Evolutionary conservation across 257 asterid species (phyloP).

Genomic region (Echites panduratus): DNA sequence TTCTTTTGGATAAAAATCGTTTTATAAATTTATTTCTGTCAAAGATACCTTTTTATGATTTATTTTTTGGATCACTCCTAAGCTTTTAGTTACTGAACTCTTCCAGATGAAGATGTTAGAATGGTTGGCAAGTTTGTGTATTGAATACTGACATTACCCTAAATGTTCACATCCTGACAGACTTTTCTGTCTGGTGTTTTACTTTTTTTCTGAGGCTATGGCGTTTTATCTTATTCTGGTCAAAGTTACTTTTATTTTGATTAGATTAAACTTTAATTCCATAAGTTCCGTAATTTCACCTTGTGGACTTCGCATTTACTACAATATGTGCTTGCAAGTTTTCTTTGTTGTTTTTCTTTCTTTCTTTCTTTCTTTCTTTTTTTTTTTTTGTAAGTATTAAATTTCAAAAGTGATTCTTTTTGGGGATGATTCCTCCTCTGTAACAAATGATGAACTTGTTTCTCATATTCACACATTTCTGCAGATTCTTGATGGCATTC

Average conservation of each 20-base stretch:
- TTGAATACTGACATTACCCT: background rate
- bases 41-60: background rate
- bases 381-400: background rate
- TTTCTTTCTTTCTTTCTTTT: background rate
- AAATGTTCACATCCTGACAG: background rate
- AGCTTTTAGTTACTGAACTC: background rate
- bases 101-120: background rate
- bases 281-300: conserved; percentile 3
- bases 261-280: background rate
- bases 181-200: too few relatives aligned
- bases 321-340: background rate
- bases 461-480: conserved; percentile 14
- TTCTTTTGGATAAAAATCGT: too few relatives aligned
- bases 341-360: conserved; percentile 6
- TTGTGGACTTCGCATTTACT: background rate
- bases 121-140: background rate
- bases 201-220: background rate
- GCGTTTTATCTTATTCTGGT: conserved; percentile 10
- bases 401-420: conserved; percentile 7
- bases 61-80: background rate
- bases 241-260: background rate
- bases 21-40: background rate
- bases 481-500: conserved; percentile 94
- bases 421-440: conserved; percentile 13
- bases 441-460: background rate